Base-by-base conservation (phyloP, 441 rosid genomes). In the Gossypium aridum region DNA sequence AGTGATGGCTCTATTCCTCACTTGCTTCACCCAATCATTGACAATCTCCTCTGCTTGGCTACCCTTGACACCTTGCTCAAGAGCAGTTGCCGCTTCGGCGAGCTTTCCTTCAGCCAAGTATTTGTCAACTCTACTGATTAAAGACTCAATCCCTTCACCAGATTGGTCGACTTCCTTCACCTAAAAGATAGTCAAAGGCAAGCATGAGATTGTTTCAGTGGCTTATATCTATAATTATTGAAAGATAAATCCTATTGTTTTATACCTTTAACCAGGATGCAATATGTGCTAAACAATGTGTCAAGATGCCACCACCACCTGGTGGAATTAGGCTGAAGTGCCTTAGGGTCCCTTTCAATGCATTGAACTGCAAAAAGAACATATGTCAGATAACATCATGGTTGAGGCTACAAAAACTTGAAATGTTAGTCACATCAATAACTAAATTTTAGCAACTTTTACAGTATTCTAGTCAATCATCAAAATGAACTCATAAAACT, bases 191-290 rank as follows among this genome's bases (percentile, higher is more conserved):
- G 37, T 17, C 51, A 78, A 43, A 68, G 45, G 26, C n/a, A 34
- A 71, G 55, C n/a, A 64, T 70, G 16, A 62, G 14, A 6, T 17
- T 19, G 39, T 12, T 63, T 64, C 51, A 65, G 47, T n/a, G 65
- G 31, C 49, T 67, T 63, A 23, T 49, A 60, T 7, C 55, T 3
- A 62, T 22, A 47, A 31, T 22, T 34, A 66, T 12, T 34, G 0
- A 34, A 75, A 54, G 39, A 37, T 43, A 25, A 37, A 78, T 76
- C 62, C 22, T 25, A 43, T 66, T 49, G 73, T 62, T 64, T 34
- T 51, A 51, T 81, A 94, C 98, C 96, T 96, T 94, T 77, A 96
- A 81, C 96, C 87, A 90, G 53, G 97, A 84, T 57, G 98, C 99
- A 77, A 90, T 26, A 10, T 80, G 88, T 37, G 97, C 98, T 77